These are phyloP conservation scores for Mrakia blollopis DNA, from an alignment of 768 basidiomycete genomes.

Conservation along the genomic window DNA sequence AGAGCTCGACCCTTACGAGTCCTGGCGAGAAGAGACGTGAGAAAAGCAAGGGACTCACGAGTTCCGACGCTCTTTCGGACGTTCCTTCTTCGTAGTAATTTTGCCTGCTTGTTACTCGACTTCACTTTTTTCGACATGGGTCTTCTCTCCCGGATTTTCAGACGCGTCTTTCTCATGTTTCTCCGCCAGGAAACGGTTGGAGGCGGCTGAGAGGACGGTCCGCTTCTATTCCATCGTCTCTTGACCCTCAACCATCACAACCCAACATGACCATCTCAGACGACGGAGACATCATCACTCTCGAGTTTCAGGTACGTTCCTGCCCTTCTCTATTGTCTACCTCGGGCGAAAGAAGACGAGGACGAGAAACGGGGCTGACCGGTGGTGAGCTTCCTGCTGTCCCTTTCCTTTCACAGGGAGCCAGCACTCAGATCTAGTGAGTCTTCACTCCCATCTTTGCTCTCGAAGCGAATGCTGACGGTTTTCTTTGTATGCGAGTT, in stretches of 20 bases:
- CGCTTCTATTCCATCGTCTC: background rate
- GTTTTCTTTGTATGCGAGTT: background rate
- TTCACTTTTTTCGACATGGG: too few species aligned
- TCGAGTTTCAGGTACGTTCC: constrained; percentile 5
- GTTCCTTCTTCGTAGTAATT: too few species aligned
- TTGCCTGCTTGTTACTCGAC: too few species aligned
- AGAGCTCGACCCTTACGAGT: too few species aligned
- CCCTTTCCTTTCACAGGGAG: background rate
- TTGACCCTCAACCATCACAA: background rate
- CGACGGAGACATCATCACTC: constrained; percentile 15
- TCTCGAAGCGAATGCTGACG: background rate
- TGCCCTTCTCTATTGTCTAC: background rate
- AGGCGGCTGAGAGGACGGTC: too few species aligned
- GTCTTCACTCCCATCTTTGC: background rate
- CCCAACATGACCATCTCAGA: constrained; percentile 20
- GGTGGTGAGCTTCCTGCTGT: background rate
- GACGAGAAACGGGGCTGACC: background rate
- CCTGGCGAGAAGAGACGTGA: too few species aligned
- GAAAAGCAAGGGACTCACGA: too few species aligned
- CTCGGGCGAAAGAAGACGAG: background rate
- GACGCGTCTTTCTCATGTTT: too few species aligned
- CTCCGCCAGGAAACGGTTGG: too few species aligned
- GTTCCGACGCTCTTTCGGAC: too few species aligned
- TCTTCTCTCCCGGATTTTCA: too few species aligned
- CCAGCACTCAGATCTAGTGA: constrained; percentile 20